phyloP scores from a whole-genome alignment of 345 rosid genomes.

The Clausena lansium region DNA sequence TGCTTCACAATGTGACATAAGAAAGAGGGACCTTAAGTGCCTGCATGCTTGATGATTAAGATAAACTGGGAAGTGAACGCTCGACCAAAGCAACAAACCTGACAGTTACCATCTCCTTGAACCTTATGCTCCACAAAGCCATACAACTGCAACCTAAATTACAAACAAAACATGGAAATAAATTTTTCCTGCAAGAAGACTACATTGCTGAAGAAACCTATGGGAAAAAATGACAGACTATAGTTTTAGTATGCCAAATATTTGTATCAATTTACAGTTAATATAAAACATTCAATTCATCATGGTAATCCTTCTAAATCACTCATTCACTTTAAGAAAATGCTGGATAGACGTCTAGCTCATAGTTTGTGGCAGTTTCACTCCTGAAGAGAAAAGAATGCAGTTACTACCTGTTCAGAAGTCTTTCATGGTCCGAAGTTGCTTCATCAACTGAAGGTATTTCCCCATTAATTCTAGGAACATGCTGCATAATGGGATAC shows the following conservation, averaged over 20 bases:
- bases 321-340: conserved; percentile 1
- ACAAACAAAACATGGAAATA: neutral
- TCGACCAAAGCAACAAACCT: conserved; percentile 35
- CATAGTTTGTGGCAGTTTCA: conserved; percentile 4
- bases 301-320: neutral
- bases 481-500: conserved; percentile 50
- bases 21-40: neutral
- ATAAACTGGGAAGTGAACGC: neutral
- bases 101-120: conserved; percentile 84
- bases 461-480: conserved; percentile 91
- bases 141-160: conserved; percentile 50
- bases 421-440: conserved; percentile 90
- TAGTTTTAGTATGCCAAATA: neutral
- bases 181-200: neutral
- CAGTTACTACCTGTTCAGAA: conserved; percentile 58
- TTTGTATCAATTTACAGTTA: neutral
- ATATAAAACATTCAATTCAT: neutral
- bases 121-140: conserved; percentile 61
- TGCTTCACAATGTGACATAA: neutral
- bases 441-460: conserved; percentile 94
- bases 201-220: neutral
- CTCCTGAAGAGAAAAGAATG: neutral
- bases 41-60: neutral
- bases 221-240: neutral
- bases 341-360: neutral